Evolutionary conservation across 257 asterid species (phyloP), one percentile per base, ranked within the genome.

Genomic region (Solanum paucissectum): DNA sequence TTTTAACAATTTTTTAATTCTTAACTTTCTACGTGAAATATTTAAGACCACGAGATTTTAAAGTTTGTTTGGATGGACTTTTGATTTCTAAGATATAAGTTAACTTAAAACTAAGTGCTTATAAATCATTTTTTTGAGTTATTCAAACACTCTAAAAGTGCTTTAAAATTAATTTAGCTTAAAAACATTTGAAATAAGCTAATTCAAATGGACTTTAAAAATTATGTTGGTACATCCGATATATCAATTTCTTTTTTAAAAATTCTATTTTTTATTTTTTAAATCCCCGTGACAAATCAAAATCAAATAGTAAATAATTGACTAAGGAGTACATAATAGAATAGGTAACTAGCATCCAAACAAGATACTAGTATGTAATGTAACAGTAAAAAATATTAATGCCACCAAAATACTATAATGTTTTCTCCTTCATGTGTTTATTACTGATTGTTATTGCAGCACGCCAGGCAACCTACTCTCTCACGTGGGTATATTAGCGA

Each of bases 281-380:
- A 66, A n/a, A 62, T 0, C 0, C 1, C 32, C 32, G 0, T 12
- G 0, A 62, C 0, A 11, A 10, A 11, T 62, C 16, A 62, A 62
- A 62, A 62, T 62, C 16, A 62, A 23, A 64, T n/a, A n/a, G n/a
- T 5, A 5, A 64, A 25, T 7, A 52, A 52, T 52, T 52, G 62
- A 44, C 4, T 4, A 12, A 46, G 18, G 18, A 0, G 4, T 52
- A 52, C 62, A 18, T 2, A 18, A 52, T 20, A 2, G 2, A 18
- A 52, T 52, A 52, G 23, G 23, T 62, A 62, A n/a, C 33, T 5
- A 62, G 32, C 33, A n/a, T 64, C 16, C 16, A n/a, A 10, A 62
- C 29, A 60, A 2, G 69, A 21, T 13, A 46, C 18, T 13, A 49
- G 9, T 46, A 46, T 46, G 13, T 46, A 46, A 46, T 8, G 27